A percentile compares a stretch with the other conserved stretches of the same genome.
phyloP scores from a whole-genome alignment of 73 alveolate species.

The Paramecium caudatum region DNA sequence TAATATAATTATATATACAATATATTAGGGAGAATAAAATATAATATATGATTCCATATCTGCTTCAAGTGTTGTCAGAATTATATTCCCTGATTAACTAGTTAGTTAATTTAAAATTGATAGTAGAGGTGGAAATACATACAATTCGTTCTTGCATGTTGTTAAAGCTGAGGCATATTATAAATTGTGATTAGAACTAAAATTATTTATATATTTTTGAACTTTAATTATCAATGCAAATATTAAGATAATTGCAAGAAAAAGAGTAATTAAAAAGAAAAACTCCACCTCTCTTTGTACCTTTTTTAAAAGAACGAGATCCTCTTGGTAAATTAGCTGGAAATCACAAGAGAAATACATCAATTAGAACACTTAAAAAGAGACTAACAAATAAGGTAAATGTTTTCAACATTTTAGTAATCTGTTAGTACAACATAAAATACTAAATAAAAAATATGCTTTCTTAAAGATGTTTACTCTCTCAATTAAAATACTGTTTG shows the following conservation, averaged over 20 bases:
- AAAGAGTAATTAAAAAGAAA: neutral
- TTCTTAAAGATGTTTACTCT: conserved; percentile 20
- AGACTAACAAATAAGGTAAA: neutral
- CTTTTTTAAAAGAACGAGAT: conserved; percentile 42
- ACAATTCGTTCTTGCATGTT: neutral
- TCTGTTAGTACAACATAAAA: neutral
- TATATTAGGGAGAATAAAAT: too few relatives aligned
- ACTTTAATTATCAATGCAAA: neutral
- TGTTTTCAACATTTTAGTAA: neutral
- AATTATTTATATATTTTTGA: too few relatives aligned
- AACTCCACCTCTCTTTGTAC: neutral
- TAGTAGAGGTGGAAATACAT: neutral
- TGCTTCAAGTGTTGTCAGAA: neutral
- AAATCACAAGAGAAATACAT: neutral
- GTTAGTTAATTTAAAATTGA: neutral
- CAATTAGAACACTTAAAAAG: neutral
- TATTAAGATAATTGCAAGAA: conserved; percentile 28
- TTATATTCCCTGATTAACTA: neutral
- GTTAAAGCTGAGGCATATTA: neutral
- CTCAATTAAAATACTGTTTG: conserved; percentile 7
- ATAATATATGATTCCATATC: neutral
- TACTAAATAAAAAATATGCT: neutral
- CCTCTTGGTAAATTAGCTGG: conserved; percentile 6
- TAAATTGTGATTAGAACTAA: too few relatives aligned
- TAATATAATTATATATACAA: too few relatives aligned